phyloP scores from a whole-genome alignment of 2,329 filamentous ascomycete species.

The Gaeumannomyces tritici region DNA sequence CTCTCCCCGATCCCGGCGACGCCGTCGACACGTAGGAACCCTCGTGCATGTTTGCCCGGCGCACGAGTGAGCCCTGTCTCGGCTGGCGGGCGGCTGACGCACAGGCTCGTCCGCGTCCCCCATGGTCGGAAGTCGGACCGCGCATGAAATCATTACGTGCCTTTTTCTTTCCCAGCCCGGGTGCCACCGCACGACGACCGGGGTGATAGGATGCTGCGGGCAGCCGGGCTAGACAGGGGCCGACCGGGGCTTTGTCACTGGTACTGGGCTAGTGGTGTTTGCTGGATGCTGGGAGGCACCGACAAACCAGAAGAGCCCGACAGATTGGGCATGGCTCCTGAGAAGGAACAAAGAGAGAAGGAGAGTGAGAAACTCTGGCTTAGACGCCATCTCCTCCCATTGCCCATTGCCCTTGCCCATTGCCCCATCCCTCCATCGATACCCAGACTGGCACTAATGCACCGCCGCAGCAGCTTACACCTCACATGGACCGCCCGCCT shows the following conservation, averaged over 20 bases:
- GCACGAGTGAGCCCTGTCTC: not conserved
- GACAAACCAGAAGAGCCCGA: too few relatives aligned
- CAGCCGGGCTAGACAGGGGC: not conserved
- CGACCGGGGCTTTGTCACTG: too few relatives aligned
- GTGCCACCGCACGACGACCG: not conserved
- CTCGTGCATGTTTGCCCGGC: not conserved
- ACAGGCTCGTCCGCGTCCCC: too few relatives aligned
- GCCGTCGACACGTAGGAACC: too few relatives aligned
- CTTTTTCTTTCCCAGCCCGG: not conserved
- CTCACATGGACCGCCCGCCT: not conserved
- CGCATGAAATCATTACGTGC: not conserved
- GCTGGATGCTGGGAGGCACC: too few relatives aligned
- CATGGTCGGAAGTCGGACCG: not conserved
- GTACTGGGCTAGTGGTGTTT: too few relatives aligned
- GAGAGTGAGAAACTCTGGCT: too few relatives aligned
- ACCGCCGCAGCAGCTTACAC: not conserved
- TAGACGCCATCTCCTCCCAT: not conserved
- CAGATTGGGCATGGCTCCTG: too few relatives aligned
- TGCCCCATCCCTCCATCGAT: too few relatives aligned
- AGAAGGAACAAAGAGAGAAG: too few relatives aligned
- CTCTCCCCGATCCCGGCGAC: too few relatives aligned
- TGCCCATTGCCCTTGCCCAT: too few relatives aligned
- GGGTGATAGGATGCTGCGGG: not conserved
- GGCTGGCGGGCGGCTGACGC: not conserved
- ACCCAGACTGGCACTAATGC: not conserved